Conservation (phyloP, 139 green algal genomes). For the Dunaliella primolecta region DNA sequence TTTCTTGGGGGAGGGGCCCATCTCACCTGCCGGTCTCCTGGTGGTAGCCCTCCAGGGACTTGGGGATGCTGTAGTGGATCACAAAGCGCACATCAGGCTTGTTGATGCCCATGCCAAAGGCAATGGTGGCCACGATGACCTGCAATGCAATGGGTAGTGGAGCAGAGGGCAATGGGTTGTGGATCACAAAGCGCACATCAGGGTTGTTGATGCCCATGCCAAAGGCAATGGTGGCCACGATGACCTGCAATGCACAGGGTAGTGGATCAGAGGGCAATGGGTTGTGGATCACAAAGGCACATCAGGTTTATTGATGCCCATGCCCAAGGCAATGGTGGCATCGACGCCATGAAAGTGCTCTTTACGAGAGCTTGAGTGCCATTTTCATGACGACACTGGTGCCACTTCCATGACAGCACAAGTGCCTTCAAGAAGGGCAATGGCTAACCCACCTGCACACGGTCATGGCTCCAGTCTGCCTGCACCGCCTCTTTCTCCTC, state of each 20-base stretch:
- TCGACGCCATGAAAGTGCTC: constrained; percentile 63
- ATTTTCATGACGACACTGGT: too few relatives aligned
- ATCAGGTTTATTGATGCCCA: constrained; percentile 72
- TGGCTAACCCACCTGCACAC: constrained; percentile 55
- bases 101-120: constrained; percentile 77
- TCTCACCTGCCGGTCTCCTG: constrained; percentile 38
- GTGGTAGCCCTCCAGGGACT: constrained; percentile 85
- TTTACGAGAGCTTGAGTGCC: too few relatives aligned
- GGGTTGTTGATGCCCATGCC: constrained; percentile 69
- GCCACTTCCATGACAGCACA: too few relatives aligned
- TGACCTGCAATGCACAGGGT: constrained; percentile 63
- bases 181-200: constrained; percentile 87
- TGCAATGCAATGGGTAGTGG: too few relatives aligned
- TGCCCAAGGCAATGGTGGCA: constrained; percentile 85
- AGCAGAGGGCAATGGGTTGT: constrained; percentile 55
- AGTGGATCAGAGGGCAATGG: constrained; percentile 23
- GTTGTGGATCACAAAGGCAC: constrained; percentile 90
- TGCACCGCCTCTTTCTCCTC: constrained; percentile 75
- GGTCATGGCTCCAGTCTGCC: constrained; percentile 72
- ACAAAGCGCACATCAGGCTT: constrained; percentile 84
- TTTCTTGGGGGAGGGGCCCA: too few relatives aligned
- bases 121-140: constrained; percentile 87
- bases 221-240: constrained; percentile 90
- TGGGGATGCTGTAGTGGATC: constrained; percentile 86
- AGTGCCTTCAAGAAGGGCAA: too few relatives aligned